Conservation (phyloP, 2,329 filamentous ascomycete genomes). For the Fusarium sp. region DNA sequence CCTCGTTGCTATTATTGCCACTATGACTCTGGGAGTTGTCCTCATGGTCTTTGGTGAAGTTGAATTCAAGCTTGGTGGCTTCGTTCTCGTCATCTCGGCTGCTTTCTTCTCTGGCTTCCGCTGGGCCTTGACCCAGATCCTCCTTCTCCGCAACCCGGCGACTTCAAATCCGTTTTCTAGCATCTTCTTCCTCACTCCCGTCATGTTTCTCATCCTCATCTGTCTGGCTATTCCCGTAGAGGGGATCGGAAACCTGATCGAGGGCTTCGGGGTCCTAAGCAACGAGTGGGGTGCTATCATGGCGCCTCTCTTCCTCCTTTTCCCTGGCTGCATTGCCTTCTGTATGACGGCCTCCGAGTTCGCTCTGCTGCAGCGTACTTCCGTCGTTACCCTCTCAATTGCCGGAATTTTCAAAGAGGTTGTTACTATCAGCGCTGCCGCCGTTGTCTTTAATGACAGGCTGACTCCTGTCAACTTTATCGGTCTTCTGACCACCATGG, state of each 20-base stretch:
- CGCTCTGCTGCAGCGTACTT: conserved; percentile 93
- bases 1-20: conserved; percentile 87
- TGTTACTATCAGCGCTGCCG: conserved; percentile 91
- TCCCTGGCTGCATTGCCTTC: conserved; percentile 93
- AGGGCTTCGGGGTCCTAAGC: conserved; percentile 76
- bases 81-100: conserved; percentile 92
- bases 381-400: conserved; percentile 95
- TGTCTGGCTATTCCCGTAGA: conserved; percentile 89
- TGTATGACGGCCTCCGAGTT: conserved; percentile 98
- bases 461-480: conserved; percentile 90
- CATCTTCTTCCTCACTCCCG: conserved; percentile 96
- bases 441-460: conserved; percentile 88
- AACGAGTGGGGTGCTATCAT: conserved; percentile 77
- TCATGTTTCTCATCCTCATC: conserved; percentile 92
- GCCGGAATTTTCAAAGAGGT: conserved; percentile 99
- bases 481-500: conserved; percentile 89
- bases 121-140: conserved; percentile 98
- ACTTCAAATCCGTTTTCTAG: conserved; percentile 97
- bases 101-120: conserved; percentile 97
- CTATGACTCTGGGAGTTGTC: conserved; percentile 93
- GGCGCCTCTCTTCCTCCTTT: conserved; percentile 83
- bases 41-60: conserved; percentile 99
- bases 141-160: conserved; percentile 92
- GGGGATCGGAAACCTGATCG: conserved; percentile 78
- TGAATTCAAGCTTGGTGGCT: conserved; percentile 88